phyloP scores from a whole-genome alignment of 352 stramenopile species.

The Aphanomyces astaci region DNA sequence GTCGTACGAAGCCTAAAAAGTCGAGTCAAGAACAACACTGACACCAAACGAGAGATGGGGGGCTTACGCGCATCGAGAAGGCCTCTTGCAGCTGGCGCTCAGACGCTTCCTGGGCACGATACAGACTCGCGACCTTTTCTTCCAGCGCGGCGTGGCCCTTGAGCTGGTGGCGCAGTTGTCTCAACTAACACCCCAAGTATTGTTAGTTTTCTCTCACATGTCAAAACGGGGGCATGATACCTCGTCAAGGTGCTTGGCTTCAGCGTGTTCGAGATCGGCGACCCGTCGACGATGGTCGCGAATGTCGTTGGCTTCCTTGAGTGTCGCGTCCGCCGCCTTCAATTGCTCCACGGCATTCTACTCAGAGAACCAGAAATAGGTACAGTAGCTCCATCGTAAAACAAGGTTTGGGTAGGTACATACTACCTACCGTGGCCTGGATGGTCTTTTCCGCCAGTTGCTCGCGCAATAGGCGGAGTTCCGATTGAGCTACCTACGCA shows the following conservation, averaged over 20 bases:
- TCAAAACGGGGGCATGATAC: conserved; percentile 30
- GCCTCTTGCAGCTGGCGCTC: not conserved
- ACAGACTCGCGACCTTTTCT: not conserved
- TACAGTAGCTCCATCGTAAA: conserved; percentile 34
- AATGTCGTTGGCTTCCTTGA: conserved; percentile 45
- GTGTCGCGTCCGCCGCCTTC: conserved; percentile 39
- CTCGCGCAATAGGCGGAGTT: conserved; percentile 53
- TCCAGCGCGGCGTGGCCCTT: conserved; percentile 5
- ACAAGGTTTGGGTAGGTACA: too few species aligned
- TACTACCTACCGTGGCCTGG: not conserved
- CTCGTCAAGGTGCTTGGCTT: conserved; percentile 65
- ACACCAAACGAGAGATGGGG: not conserved
- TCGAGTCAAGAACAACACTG: not conserved
- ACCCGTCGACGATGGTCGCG: conserved; percentile 53
- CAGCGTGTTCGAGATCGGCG: conserved; percentile 44
- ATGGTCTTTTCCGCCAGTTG: conserved; percentile 58
- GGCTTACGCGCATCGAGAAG: not conserved
- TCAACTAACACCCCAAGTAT: not conserved
- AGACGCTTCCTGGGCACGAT: not conserved
- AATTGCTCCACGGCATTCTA: conserved; percentile 41
- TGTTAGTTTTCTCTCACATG: too few species aligned
- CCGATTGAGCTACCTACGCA: conserved; percentile 48
- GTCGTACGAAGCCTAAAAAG: not conserved
- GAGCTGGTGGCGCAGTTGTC: not conserved
- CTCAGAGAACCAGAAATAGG: conserved; percentile 34